Evolutionary conservation across 306 rosid genomes (phyloP).

Genomic region (Castanea sativa): DNA sequence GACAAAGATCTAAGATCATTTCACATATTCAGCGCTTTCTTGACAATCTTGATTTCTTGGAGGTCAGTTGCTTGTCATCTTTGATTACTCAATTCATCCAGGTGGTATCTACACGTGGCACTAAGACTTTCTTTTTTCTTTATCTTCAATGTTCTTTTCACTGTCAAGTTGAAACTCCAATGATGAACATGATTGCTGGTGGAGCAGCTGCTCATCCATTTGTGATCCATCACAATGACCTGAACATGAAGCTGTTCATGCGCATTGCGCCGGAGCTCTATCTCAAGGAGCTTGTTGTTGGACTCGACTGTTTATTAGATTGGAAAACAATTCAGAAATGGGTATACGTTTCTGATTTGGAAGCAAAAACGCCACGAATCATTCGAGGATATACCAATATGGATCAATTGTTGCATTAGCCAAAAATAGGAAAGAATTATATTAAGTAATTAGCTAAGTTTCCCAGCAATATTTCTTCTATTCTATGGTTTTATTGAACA

Average conservation of each 20-base stretch:
- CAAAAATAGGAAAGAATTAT: background rate
- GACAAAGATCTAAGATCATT: conserved; percentile 65
- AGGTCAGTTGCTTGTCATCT: conserved; percentile 51
- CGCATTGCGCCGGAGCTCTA: conserved; percentile 46
- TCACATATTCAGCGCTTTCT: conserved; percentile 65
- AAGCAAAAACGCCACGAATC: background rate
- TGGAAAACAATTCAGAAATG: conserved; percentile 79
- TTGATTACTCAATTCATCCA: background rate
- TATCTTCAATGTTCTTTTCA: no score
- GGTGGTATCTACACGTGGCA: background rate
- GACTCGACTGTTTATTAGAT: conserved; percentile 93
- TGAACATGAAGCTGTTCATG: no score
- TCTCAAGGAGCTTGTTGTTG: conserved; percentile 91
- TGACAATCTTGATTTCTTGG: conserved; percentile 85
- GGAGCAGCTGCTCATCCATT: conserved; percentile 97
- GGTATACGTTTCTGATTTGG: background rate
- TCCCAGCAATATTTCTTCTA: conserved; percentile 25
- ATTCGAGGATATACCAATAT: background rate
- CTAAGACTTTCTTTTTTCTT: no score
- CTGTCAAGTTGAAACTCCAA: conserved; percentile 90
- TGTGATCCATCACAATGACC: conserved; percentile 11
- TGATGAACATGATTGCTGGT: conserved; percentile 98
- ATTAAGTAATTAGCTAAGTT: background rate
- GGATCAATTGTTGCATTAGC: background rate
- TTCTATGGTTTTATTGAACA: conserved; percentile 37